Conservation (phyloP, 495 filamentous ascomycete species). For the Paragyromitra xinjiangensis region DNA sequence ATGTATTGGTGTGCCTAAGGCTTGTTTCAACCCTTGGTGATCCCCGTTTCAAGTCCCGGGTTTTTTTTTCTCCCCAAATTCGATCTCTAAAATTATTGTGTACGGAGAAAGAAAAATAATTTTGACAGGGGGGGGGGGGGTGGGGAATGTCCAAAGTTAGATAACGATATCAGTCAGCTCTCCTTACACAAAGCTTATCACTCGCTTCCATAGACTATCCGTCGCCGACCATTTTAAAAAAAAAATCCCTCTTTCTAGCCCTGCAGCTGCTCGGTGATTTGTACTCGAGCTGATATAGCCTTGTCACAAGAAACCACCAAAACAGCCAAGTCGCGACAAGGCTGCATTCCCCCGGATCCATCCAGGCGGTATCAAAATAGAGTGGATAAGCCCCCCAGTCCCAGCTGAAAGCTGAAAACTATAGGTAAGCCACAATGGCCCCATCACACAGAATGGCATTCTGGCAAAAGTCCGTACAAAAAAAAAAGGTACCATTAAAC, state of each 20-base stretch:
- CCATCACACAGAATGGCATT: not conserved
- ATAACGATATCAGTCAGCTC: slow-evolving; percentile 3
- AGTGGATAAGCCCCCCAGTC: slow-evolving; percentile 9
- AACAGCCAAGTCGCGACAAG: not conserved
- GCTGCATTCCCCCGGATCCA: slow-evolving; percentile 26
- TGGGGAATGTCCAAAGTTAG: not conserved
- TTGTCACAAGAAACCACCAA: slow-evolving; percentile 3
- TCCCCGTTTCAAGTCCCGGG: not conserved
- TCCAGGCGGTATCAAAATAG: slow-evolving; percentile 26
- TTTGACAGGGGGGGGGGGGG: not conserved
- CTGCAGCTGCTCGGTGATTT: not conserved
- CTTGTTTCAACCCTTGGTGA: not conserved
- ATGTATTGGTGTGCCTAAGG: not conserved
- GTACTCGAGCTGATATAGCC: slow-evolving; percentile 9
- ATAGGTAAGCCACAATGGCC: not conserved
- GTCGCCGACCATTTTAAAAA: not conserved
- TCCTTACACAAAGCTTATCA: not conserved
- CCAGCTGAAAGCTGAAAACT: slow-evolving; percentile 10
- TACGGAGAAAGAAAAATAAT: not conserved
- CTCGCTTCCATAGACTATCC: not conserved
- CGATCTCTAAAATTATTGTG: not conserved
- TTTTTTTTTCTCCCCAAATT: not conserved
- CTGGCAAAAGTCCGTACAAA: not conserved
- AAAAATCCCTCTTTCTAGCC: not conserved
- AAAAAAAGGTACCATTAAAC: slow-evolving; percentile 15